These are phyloP conservation scores for Phoenix roebelenii DNA, from an alignment of 176 grass and related monocot genomes.

Conservation along the genomic window DNA sequence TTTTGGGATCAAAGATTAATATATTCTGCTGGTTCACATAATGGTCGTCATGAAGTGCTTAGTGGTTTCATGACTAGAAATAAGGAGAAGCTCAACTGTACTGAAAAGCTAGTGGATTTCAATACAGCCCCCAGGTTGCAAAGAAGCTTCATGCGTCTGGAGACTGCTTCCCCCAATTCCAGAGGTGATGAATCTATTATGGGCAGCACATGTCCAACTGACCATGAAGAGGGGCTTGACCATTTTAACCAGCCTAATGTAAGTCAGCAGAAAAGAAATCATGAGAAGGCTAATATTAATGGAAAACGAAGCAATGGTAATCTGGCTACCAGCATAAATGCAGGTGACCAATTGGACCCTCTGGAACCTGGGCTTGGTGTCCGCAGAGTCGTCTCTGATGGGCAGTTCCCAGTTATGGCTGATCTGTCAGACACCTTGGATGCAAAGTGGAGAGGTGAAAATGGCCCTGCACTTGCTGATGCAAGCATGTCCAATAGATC, in stretches of 20 bases:
- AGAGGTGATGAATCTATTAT: constrained; percentile 21
- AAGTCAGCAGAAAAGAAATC: constrained; percentile 16
- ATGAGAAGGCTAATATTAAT: constrained; percentile 18
- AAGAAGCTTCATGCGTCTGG: constrained; percentile 25
- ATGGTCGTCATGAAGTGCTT: constrained; percentile 30
- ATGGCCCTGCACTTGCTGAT: constrained; percentile 39
- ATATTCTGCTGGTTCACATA: constrained; percentile 54
- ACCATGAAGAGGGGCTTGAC: constrained; percentile 16
- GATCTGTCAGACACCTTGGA: constrained; percentile 80
- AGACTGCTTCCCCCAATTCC: constrained; percentile 19
- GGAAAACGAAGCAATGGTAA: constrained; percentile 21
- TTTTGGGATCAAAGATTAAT: constrained; percentile 80
- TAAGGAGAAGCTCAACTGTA: constrained; percentile 36
- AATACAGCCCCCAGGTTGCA: constrained; percentile 26
- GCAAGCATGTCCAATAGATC: constrained; percentile 31
- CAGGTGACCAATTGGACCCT: constrained; percentile 28
- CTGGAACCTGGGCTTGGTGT: constrained; percentile 36
- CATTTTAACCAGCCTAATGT: constrained; percentile 23
- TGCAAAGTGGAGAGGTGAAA: constrained; percentile 85
- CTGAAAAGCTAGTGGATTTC: constrained; percentile 20
- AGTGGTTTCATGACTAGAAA: constrained; percentile 34
- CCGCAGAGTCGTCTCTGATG: constrained; percentile 61
- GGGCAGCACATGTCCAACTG: constrained; percentile 10
- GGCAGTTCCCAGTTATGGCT: constrained; percentile 44
- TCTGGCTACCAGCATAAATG: constrained; percentile 29